Evolutionary conservation across 108 stramenopile species (phyloP).

Genomic region (Skeletonema marinoi): DNA sequence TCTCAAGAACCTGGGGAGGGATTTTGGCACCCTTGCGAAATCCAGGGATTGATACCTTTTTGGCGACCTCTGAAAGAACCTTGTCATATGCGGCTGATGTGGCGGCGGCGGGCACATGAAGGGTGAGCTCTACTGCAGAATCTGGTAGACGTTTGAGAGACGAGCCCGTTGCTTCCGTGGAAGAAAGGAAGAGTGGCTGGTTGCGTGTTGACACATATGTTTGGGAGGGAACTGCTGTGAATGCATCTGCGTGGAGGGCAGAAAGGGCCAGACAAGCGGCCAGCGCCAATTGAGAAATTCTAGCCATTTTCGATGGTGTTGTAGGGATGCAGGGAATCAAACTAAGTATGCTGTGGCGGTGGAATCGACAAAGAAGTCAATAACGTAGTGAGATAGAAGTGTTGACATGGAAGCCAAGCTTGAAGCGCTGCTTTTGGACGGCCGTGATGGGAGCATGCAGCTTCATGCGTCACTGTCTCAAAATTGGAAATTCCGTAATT

Average conservation of each 20-base stretch:
- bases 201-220: conserved; percentile 1
- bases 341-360: no score
- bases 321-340: no score
- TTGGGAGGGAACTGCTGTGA: conserved; percentile 1
- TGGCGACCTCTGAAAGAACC: conserved; percentile 68
- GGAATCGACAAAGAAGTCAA: neutral
- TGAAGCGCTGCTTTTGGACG: neutral
- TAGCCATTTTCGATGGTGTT: conserved; percentile 15
- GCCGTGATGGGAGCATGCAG: neutral
- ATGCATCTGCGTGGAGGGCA: conserved; percentile 1
- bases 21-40: conserved; percentile 90
- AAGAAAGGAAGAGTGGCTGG: conserved; percentile 9
- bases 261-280: conserved; percentile 33
- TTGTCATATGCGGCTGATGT: conserved; percentile 86
- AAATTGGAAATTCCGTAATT: neutral
- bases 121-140: conserved; percentile 71
- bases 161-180: conserved; percentile 17
- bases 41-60: conserved; percentile 76
- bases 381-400: neutral
- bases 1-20: conserved; percentile 80
- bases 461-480: neutral
- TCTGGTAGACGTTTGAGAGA: conserved; percentile 71
- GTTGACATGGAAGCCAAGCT: neutral
- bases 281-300: conserved; percentile 35
- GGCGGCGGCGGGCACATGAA: conserved; percentile 67